A percentile compares a stretch with the other conserved stretches of the same genome.
These are phyloP conservation scores for Aquilaria yunnanensis DNA, from an alignment of 345 rosid genomes.

Conservation along the genomic window DNA sequence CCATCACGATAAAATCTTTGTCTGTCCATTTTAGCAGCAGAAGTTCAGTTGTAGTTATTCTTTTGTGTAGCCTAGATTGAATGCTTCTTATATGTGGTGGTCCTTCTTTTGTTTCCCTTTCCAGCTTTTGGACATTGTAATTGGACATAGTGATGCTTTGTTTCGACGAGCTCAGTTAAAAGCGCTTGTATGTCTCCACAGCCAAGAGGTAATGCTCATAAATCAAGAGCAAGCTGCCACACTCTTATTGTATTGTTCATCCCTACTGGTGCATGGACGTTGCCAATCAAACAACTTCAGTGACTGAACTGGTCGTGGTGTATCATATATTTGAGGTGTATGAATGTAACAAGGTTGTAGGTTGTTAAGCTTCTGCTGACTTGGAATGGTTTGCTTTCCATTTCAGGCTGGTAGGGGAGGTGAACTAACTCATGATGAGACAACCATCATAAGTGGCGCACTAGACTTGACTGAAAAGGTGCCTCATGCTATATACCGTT, in stretches of 20 bases:
- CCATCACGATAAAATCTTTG: too few relatives aligned
- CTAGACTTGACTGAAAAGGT: constrained; percentile 95
- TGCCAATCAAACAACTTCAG: neutral
- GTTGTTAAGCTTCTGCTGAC: constrained; percentile 21
- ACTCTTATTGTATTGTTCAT: neutral
- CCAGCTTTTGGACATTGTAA: constrained; percentile 64
- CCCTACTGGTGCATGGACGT: neutral
- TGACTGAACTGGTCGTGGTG: too few relatives aligned
- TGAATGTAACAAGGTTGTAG: neutral
- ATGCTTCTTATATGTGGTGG: neutral
- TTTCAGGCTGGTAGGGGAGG: constrained; percentile 97
- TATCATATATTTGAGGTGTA: neutral
- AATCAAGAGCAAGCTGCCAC: constrained; percentile 7
- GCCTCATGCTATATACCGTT: constrained; percentile 8
- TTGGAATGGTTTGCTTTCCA: constrained; percentile 17
- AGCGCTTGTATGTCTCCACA: constrained; percentile 80
- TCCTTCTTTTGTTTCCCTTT: neutral
- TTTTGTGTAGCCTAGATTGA: neutral
- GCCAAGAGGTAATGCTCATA: constrained; percentile 56
- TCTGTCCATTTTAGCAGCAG: too few relatives aligned
- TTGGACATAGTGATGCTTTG: constrained; percentile 62
- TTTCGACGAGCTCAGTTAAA: constrained; percentile 82
- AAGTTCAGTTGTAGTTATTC: neutral
- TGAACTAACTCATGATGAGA: constrained; percentile 95
- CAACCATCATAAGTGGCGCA: constrained; percentile 95